Base-by-base conservation (phyloP, 345 rosid species). In the Kandelia obovata region DNA sequence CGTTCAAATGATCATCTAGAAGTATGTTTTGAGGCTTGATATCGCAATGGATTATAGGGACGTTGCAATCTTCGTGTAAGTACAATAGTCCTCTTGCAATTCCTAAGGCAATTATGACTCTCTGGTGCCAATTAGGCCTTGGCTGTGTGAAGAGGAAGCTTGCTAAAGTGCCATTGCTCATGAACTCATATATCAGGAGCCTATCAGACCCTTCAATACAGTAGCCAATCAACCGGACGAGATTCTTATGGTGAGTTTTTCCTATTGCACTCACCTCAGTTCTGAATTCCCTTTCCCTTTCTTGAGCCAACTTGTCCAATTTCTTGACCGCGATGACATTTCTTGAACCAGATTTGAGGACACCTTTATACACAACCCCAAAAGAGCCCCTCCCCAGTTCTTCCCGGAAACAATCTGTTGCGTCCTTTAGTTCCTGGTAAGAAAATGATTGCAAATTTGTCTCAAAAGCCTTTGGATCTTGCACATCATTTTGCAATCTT, bases 371-470 rank as follows among this genome's bases (percentile, higher is more conserved):
- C 13, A 34, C 64, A 32, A 69, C 58, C 19, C 81, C 81, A 65
- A 78, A 85, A 10, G 7, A 31, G 34, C 34, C 34, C 34, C 34
- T 31, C 34, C 34, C 34, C 0, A 31, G 34, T 31, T 31, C 72
- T 30, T 82, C 75, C 30, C 65, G 59, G 83, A 82, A 85, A 1
- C 73, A 34, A n/a, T 52, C 57, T 5, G 85, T 80, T 20, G 82
- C 88, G 61, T 68, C 46, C 15, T 39, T 2, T 3, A 39, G 13
- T 39, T 39, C 15, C 13, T 39, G 3, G 46, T 39, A 39, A 39
- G 46, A 1, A 39, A 39, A 39, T 39, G 46, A 39, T 25, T 34
- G 19, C 39, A 67, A 34, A 56, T 34, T 21, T 56, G 31, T 34
- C 47, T 55, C 5, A 0, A 27, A 43, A 68, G 9, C 16, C 28